phyloP scores from a whole-genome alignment of 1,139 yeast species.

The Zygoascus hellenicus region DNA sequence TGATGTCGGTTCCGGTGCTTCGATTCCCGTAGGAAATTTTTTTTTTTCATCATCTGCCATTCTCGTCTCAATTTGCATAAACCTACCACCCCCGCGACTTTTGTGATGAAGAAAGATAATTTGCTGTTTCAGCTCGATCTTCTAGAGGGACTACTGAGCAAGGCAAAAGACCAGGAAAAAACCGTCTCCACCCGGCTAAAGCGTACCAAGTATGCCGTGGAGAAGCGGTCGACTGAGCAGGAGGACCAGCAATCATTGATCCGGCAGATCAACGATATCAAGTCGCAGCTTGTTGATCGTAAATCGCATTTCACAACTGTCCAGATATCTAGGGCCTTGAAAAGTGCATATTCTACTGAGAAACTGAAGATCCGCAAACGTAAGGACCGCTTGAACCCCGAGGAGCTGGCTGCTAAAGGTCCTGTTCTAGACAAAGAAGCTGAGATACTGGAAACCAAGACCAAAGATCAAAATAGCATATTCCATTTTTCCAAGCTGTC shows the following conservation, averaged over 20 bases:
- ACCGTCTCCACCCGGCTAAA: slow-evolving; percentile 25
- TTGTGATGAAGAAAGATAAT: slow-evolving; percentile 30
- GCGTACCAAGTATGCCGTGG: slow-evolving; percentile 9
- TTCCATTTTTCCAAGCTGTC: slow-evolving; percentile 25
- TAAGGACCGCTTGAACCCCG: slow-evolving; percentile 20
- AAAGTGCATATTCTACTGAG: slow-evolving; percentile 31
- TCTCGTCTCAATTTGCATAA: neutral
- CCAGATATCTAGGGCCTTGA: slow-evolving; percentile 29
- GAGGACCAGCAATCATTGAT: slow-evolving; percentile 11
- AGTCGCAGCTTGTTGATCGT: slow-evolving; percentile 29
- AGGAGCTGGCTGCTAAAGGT: slow-evolving; percentile 14
- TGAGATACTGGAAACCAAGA: slow-evolving; percentile 18
- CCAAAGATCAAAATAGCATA: slow-evolving; percentile 8
- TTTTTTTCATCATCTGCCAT: neutral
- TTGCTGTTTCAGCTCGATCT: slow-evolving; percentile 35
- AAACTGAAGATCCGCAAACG: slow-evolving; percentile 31
- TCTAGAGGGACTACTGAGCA: slow-evolving; percentile 30
- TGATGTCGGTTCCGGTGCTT: neutral
- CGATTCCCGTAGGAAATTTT: neutral
- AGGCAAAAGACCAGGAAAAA: slow-evolving; percentile 7
- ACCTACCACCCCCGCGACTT: neutral
- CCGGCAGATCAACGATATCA: slow-evolving; percentile 23
- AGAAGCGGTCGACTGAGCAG: slow-evolving; percentile 1
- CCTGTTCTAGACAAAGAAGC: slow-evolving; percentile 26
- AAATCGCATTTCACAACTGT: slow-evolving; percentile 30